phyloP scores from a whole-genome alignment of 768 basidiomycete genomes.

The Mycena epipterygia region DNA sequence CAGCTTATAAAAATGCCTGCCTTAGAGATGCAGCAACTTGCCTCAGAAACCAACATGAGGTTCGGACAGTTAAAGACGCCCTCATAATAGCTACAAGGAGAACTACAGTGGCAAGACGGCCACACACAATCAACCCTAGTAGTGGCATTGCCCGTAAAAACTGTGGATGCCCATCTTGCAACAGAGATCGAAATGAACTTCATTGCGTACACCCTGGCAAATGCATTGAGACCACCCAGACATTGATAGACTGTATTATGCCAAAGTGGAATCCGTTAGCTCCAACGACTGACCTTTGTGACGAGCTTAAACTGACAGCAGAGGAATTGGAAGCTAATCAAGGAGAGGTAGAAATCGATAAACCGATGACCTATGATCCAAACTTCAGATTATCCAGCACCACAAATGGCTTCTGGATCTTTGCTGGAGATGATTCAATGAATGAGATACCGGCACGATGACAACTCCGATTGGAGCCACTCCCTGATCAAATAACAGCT shows the following conservation, averaged over 20 bases:
- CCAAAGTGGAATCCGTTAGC: conserved; percentile 1
- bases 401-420: not conserved
- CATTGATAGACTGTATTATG: not conserved
- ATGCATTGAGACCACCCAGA: conserved; percentile 1
- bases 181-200: not conserved
- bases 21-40: not conserved
- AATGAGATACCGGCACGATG: not conserved
- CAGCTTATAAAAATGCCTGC: not conserved
- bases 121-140: conserved; percentile 4
- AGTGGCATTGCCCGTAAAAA: conserved; percentile 8
- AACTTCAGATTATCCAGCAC: not conserved
- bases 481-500: not conserved
- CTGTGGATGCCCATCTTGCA: conserved; percentile 12
- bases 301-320: not conserved
- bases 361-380: not conserved
- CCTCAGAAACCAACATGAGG: not conserved
- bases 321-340: not conserved
- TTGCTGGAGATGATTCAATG: not conserved
- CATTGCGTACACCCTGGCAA: not conserved
- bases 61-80: not conserved
- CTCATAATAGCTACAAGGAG: not conserved
- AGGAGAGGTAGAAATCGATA: not conserved
- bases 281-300: not conserved
- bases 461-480: not conserved
- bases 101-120: not conserved